Percentiles rank a stretch among this genome's conserved stretches.
Conservation (phyloP, 2,329 filamentous ascomycete species). For the Arthrobotrys entomopaga region DNA sequence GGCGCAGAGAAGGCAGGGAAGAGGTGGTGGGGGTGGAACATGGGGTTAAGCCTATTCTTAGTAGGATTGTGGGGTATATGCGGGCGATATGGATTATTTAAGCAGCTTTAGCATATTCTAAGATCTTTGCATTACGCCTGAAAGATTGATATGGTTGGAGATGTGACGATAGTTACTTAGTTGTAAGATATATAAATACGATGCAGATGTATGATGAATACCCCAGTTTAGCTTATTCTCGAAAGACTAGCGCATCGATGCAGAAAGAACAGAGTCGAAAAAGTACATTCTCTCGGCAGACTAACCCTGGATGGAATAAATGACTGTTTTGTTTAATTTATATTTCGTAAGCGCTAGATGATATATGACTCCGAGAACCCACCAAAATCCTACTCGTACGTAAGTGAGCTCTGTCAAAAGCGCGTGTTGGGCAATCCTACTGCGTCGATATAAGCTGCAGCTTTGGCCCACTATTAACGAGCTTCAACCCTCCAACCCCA, state of each 20-base stretch:
- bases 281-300: background rate
- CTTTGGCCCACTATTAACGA: background rate
- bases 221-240: constrained; percentile 10
- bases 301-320: too few relatives aligned
- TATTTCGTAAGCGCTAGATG: too few relatives aligned
- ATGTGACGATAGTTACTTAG: background rate
- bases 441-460: constrained; percentile 20
- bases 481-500: background rate
- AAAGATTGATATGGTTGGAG: too few relatives aligned
- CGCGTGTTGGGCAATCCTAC: constrained; percentile 14
- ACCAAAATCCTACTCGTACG: too few relatives aligned
- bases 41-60: constrained; percentile 70
- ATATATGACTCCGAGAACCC: too few relatives aligned
- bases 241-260: background rate
- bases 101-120: background rate
- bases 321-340: too few relatives aligned
- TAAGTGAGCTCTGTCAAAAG: background rate
- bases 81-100: background rate
- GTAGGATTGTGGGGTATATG: background rate
- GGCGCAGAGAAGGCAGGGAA: constrained; percentile 83
- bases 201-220: constrained; percentile 2
- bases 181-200: background rate
- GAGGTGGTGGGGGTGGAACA: constrained; percentile 85
- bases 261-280: background rate
- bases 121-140: too few relatives aligned